A percentile compares a stretch with the other conserved stretches of the same genome.
Conservation (phyloP, 2,329 filamentous ascomycete genomes). For the Fusarium keratoplasticum region DNA sequence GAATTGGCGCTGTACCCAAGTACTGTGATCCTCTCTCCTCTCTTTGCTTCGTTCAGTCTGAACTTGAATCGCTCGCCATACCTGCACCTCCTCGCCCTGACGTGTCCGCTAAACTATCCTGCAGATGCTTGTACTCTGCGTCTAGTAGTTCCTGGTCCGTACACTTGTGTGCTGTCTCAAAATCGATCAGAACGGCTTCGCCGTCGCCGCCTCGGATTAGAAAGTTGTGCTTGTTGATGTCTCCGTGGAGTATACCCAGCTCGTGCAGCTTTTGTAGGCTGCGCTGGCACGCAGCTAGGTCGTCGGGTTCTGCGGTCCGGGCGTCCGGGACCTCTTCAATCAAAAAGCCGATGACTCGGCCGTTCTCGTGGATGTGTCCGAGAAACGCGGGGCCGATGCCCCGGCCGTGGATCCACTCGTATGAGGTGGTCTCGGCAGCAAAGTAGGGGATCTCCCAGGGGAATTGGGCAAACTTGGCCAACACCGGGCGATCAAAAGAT, state of each 20-base stretch:
- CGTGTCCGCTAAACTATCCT: conserved; percentile 39
- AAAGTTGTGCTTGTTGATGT: conserved; percentile 52
- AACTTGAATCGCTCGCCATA: conserved; percentile 43
- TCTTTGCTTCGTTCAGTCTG: conserved; percentile 28
- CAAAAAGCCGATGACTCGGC: conserved; percentile 47
- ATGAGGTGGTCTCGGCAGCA: conserved; percentile 47
- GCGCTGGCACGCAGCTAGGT: conserved; percentile 45
- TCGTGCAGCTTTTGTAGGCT: conserved; percentile 44
- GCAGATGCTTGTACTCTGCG: conserved; percentile 38
- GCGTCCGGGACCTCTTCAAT: conserved; percentile 40
- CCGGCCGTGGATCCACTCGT: conserved; percentile 44
- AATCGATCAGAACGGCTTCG: conserved; percentile 47
- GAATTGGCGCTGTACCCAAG: not conserved
- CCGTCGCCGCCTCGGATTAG: conserved; percentile 40
- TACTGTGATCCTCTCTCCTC: conserved; percentile 4
- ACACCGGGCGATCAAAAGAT: conserved; percentile 33
- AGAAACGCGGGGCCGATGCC: conserved; percentile 47
- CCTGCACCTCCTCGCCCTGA: conserved; percentile 42
- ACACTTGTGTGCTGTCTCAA: conserved; percentile 48
- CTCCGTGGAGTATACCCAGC: conserved; percentile 49
- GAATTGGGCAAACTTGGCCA: conserved; percentile 45
- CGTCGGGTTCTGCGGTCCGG: conserved; percentile 42
- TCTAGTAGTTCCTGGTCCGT: conserved; percentile 34
- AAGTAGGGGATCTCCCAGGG: conserved; percentile 47
- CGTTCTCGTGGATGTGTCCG: conserved; percentile 47